Percentiles rank a stretch among this genome's conserved stretches.
Conservation (phyloP, 2,329 filamentous ascomycete species). For the Fonsecaea pugnacius region DNA sequence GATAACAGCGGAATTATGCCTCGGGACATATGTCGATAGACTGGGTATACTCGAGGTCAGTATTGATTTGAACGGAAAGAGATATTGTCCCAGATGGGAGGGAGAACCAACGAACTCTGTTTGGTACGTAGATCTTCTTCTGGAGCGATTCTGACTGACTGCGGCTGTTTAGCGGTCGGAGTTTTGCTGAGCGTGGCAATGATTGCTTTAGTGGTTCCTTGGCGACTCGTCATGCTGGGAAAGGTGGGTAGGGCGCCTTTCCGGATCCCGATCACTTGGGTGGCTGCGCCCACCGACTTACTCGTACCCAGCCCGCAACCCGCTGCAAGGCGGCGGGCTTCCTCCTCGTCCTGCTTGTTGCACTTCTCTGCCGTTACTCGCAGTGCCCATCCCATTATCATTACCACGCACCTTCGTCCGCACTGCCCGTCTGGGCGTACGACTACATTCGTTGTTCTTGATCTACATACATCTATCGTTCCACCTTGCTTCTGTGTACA, state of each 20-base stretch:
- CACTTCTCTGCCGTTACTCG: slow-evolving; percentile 6
- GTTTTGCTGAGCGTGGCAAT: slow-evolving; percentile 2
- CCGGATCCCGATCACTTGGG: background rate
- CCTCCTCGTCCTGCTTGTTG: slow-evolving; percentile 5
- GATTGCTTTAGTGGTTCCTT: background rate
- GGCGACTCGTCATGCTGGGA: slow-evolving; percentile 1
- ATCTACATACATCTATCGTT: background rate
- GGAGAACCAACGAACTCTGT: background rate
- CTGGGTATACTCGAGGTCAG: background rate
- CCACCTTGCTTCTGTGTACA: slow-evolving; percentile 9
- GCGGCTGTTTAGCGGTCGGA: background rate
- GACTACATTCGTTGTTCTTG: slow-evolving; percentile 14
- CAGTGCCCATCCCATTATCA: background rate
- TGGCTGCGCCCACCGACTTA: slow-evolving; percentile 15
- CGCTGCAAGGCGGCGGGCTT: background rate
- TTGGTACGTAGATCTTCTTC: background rate
- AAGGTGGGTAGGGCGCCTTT: background rate
- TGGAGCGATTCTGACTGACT: background rate
- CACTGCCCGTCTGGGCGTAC: slow-evolving; percentile 12
- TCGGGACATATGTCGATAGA: no score
- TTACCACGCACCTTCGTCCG: slow-evolving; percentile 11
- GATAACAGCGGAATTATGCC: no score
- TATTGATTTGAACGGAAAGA: background rate
- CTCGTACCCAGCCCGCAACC: background rate
- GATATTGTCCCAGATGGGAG: background rate